Conservation (phyloP, 495 filamentous ascomycete genomes). For the Penicillium psychrofluorescens region DNA sequence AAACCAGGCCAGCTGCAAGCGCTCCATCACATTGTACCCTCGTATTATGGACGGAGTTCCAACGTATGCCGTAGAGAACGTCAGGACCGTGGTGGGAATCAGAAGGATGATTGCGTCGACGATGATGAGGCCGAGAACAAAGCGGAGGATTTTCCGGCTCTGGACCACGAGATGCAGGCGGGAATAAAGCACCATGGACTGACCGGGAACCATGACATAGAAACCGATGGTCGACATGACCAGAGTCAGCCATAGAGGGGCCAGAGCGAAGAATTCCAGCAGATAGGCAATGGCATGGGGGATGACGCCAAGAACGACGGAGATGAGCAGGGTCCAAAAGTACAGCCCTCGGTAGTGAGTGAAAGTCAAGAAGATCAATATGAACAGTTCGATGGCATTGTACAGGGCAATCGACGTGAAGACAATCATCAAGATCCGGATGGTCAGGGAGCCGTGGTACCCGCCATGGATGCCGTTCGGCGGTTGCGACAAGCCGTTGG, state of each 20-base stretch:
- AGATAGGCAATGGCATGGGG: conserved; percentile 47
- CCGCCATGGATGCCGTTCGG: not conserved
- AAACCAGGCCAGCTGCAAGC: conserved; percentile 52
- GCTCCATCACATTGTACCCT: conserved; percentile 49
- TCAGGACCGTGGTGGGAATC: conserved; percentile 47
- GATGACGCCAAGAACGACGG: conserved; percentile 40
- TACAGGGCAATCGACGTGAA: conserved; percentile 16
- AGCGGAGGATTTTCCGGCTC: conserved; percentile 37
- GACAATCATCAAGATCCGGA: not conserved
- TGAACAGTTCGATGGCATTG: conserved; percentile 27
- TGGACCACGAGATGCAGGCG: conserved; percentile 54
- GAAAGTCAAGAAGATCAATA: conserved; percentile 31
- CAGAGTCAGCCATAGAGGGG: conserved; percentile 28
- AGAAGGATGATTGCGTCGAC: conserved; percentile 41
- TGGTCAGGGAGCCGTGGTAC: not conserved
- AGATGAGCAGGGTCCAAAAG: conserved; percentile 43
- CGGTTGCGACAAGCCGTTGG: not conserved
- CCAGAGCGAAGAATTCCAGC: conserved; percentile 45
- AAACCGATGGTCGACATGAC: conserved; percentile 46
- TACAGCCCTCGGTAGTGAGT: conserved; percentile 32
- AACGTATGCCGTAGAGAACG: conserved; percentile 35
- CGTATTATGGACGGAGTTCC: conserved; percentile 23
- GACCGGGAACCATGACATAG: conserved; percentile 56
- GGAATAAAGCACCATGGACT: conserved; percentile 62
- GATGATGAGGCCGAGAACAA: conserved; percentile 50